Evolutionary conservation across 2,329 filamentous ascomycete species (phyloP).

Genomic region (Capronia americana): DNA sequence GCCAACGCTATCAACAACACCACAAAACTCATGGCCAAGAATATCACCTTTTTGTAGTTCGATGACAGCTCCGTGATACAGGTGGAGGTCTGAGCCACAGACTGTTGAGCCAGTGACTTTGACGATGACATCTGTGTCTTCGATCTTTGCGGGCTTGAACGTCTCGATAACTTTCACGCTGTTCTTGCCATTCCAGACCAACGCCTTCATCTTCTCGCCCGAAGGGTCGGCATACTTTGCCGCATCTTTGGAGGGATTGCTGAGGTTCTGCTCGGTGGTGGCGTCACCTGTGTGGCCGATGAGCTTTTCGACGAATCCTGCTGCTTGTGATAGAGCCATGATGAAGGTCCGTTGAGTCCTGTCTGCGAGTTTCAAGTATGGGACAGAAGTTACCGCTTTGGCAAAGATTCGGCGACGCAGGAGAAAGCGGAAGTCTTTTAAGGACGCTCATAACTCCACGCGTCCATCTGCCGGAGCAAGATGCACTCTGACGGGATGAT

Average conservation of each 20-base stretch:
- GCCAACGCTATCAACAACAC: slow-evolving; percentile 62
- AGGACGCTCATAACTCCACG: slow-evolving; percentile 1
- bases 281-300: slow-evolving; percentile 72
- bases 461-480: slow-evolving; percentile 6
- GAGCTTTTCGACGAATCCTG: slow-evolving; percentile 68
- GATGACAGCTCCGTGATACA: slow-evolving; percentile 58
- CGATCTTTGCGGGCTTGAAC: slow-evolving; percentile 73
- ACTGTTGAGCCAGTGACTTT: slow-evolving; percentile 73
- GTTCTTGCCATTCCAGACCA: slow-evolving; percentile 84
- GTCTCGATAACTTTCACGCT: slow-evolving; percentile 74
- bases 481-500: slow-evolving; percentile 2
- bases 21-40: slow-evolving; percentile 65
- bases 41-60: slow-evolving; percentile 70
- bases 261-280: slow-evolving; percentile 71
- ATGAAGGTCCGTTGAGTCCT: slow-evolving; percentile 29
- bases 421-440: not conserved
- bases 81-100: slow-evolving; percentile 66
- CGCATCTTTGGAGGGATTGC: slow-evolving; percentile 65
- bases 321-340: slow-evolving; percentile 70
- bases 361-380: not conserved
- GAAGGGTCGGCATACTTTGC: slow-evolving; percentile 58
- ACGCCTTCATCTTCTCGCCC: slow-evolving; percentile 74
- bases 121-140: slow-evolving; percentile 77
- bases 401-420: not conserved
- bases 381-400: not conserved